These are phyloP conservation scores for Candida sanyaensis DNA, from an alignment of 1,139 yeast genomes.

Conservation along the genomic window DNA sequence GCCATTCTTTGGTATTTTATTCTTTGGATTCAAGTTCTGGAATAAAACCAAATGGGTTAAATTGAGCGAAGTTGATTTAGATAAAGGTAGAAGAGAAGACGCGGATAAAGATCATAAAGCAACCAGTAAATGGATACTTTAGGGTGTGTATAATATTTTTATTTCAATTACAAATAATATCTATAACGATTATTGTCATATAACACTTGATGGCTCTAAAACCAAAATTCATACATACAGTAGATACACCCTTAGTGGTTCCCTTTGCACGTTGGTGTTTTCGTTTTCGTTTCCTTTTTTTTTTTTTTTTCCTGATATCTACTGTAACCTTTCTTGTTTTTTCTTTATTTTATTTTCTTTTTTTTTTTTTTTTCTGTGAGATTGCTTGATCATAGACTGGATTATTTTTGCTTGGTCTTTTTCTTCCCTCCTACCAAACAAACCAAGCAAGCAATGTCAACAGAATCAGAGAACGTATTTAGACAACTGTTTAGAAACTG, in stretches of 20 bases:
- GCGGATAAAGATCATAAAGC: constrained; percentile 19
- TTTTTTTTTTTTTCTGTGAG: not conserved
- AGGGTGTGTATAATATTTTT: not conserved
- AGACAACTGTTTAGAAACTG: constrained; percentile 46
- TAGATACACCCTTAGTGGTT: no score
- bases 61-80: constrained; percentile 47
- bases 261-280: not conserved
- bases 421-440: not conserved
- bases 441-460: constrained; percentile 7
- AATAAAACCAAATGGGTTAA: constrained; percentile 47
- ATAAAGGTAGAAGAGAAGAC: constrained; percentile 40
- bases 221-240: no score
- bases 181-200: no score
- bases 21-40: constrained; percentile 32
- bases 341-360: not conserved
- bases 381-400: not conserved
- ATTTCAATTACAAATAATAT: no score
- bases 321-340: no score
- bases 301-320: not conserved
- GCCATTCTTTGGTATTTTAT: constrained; percentile 52
- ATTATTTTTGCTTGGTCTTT: not conserved
- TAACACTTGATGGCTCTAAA: no score
- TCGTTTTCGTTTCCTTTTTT: no score
- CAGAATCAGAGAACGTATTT: constrained; percentile 46
- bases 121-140: not conserved